Evolutionary conservation across 2,329 filamentous ascomycete genomes (phyloP).

Genomic region (Hypoxylon rubiginosum): DNA sequence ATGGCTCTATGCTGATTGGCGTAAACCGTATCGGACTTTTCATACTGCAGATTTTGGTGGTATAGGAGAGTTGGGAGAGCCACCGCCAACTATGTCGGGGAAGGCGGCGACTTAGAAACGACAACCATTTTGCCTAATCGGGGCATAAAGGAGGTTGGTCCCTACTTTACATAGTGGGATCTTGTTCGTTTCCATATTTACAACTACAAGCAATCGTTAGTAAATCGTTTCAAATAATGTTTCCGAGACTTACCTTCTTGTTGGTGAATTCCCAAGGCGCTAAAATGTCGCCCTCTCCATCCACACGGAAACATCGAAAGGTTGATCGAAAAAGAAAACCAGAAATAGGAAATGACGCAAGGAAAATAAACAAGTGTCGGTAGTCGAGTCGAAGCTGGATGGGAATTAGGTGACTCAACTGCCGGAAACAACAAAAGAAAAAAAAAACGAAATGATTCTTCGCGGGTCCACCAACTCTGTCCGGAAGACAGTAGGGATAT

Average conservation of each 20-base stretch:
- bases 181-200: too few species aligned
- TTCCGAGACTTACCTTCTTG: not conserved
- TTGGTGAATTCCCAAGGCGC: not conserved
- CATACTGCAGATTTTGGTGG: too few species aligned
- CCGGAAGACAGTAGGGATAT: not conserved
- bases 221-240: not conserved
- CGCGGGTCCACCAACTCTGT: not conserved
- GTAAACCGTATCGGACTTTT: too few species aligned
- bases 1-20: too few species aligned
- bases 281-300: not conserved
- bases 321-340: not conserved
- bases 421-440: not conserved
- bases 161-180: too few species aligned
- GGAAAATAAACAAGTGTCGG: not conserved
- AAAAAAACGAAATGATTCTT: not conserved
- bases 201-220: not conserved
- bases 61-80: too few species aligned
- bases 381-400: not conserved
- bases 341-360: not conserved
- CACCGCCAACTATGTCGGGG: too few species aligned
- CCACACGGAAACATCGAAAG: not conserved
- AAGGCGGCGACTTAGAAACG: not conserved
- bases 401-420: not conserved
- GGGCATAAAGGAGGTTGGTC: too few species aligned
- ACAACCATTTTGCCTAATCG: not conserved